phyloP scores from a whole-genome alignment of 345 rosid species.

The Sapria himalayana region DNA sequence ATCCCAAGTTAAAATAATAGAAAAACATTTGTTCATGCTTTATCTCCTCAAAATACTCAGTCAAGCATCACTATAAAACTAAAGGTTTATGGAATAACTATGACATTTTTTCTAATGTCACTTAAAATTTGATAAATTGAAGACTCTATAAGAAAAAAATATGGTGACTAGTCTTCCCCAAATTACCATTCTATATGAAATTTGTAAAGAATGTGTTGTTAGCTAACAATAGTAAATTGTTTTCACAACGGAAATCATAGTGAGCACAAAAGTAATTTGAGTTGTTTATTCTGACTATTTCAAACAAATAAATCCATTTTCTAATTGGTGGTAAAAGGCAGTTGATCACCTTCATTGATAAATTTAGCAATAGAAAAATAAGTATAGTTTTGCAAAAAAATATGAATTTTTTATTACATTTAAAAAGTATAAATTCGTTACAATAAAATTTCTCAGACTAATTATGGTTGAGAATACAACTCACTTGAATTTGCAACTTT shows the following conservation, averaged over 20 bases:
- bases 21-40: too few relatives aligned
- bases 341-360: too few relatives aligned
- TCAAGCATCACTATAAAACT: background rate
- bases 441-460: too few relatives aligned
- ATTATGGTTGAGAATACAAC: too few relatives aligned
- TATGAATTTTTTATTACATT: too few relatives aligned
- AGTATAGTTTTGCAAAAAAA: too few relatives aligned
- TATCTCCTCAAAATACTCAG: too few relatives aligned
- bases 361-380: too few relatives aligned
- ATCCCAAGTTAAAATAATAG: background rate
- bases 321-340: too few relatives aligned
- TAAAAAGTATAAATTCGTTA: too few relatives aligned
- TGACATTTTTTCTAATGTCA: background rate
- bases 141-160: background rate
- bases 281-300: background rate
- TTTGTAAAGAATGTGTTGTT: background rate
- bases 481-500: too few relatives aligned
- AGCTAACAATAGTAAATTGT: background rate
- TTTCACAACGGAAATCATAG: background rate
- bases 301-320: background rate
- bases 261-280: background rate
- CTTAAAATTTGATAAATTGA: background rate
- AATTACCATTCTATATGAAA: background rate
- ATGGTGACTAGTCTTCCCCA: constrained; percentile 1
- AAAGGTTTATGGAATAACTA: background rate